Evolutionary conservation across 306 rosid species (phyloP).

Genomic region (Malus sieversii): DNA sequence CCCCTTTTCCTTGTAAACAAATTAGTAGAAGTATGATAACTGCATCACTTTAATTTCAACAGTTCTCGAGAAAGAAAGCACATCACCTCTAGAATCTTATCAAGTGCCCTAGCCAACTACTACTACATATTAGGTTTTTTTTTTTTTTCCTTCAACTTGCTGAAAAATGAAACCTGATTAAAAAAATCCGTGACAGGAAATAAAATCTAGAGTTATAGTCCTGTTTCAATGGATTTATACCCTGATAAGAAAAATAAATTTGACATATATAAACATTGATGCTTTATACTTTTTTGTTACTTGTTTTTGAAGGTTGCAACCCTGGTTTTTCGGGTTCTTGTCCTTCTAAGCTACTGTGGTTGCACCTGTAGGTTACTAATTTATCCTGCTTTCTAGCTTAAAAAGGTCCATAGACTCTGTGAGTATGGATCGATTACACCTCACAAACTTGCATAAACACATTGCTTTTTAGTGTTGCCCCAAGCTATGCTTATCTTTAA

Average conservation of each 20-base stretch:
- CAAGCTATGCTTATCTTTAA: not conserved
- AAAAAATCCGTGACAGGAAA: not conserved
- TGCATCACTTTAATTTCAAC: not conserved
- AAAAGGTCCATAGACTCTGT: not conserved
- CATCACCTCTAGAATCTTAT: not conserved
- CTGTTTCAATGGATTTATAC: not conserved
- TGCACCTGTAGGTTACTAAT: not conserved
- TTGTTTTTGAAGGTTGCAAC: not conserved
- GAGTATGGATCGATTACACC: too few relatives aligned
- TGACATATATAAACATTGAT: not conserved
- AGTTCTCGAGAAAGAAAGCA: not conserved
- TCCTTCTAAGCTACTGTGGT: not conserved
- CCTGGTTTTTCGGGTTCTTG: conserved; percentile 5
- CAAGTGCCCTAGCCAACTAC: not conserved
- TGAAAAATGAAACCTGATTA: not conserved
- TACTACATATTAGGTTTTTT: not conserved
- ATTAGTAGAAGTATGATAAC: not conserved
- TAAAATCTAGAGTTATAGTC: not conserved
- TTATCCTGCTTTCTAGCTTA: not conserved
- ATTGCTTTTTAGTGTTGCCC: conserved; percentile 5
- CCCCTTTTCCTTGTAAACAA: not conserved
- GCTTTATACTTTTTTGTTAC: not conserved
- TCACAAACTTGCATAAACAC: too few relatives aligned
- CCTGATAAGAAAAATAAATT: not conserved
- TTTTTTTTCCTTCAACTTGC: not conserved